Conservation (phyloP, 2,329 filamentous ascomycete species). For the Aphanoascus verrucosus region DNA sequence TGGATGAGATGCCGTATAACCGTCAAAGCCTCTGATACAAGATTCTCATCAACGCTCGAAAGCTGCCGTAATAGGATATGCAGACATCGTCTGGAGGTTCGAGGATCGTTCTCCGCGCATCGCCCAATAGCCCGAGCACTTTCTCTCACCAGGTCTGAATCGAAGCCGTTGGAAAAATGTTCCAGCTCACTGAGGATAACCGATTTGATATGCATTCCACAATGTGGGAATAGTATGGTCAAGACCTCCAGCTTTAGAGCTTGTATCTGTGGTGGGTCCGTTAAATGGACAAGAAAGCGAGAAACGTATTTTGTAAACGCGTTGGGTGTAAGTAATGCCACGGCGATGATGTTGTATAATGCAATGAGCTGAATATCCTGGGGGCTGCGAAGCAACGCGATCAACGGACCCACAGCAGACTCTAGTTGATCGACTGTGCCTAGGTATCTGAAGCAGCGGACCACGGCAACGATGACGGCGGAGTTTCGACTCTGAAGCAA, state of each 20-base stretch:
- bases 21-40: slow-evolving; percentile 86
- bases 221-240: slow-evolving; percentile 81
- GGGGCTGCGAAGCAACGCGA: slow-evolving; percentile 73
- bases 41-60: slow-evolving; percentile 70
- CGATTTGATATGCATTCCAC: slow-evolving; percentile 63
- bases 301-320: slow-evolving; percentile 81
- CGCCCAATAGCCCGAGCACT: slow-evolving; percentile 86
- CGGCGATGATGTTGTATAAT: slow-evolving; percentile 89
- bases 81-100: slow-evolving; percentile 67
- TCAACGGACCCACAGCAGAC: slow-evolving; percentile 66
- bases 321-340: slow-evolving; percentile 63
- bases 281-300: slow-evolving; percentile 76
- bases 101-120: slow-evolving; percentile 68
- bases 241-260: slow-evolving; percentile 83
- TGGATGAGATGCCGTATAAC: slow-evolving; percentile 95
- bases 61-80: slow-evolving; percentile 76
- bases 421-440: slow-evolving; percentile 68
- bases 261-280: slow-evolving; percentile 73
- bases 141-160: slow-evolving; percentile 71
- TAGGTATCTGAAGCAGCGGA: slow-evolving; percentile 72
- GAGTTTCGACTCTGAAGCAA: slow-evolving; percentile 87
- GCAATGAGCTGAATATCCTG: slow-evolving; percentile 83
- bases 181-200: slow-evolving; percentile 86
- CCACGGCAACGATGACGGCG: slow-evolving; percentile 79
- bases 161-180: slow-evolving; percentile 69